A percentile compares a stretch with the other conserved stretches of the same genome.
phyloP scores from a whole-genome alignment of 2,329 filamentous ascomycete genomes.

The Colletotrichum sp. region DNA sequence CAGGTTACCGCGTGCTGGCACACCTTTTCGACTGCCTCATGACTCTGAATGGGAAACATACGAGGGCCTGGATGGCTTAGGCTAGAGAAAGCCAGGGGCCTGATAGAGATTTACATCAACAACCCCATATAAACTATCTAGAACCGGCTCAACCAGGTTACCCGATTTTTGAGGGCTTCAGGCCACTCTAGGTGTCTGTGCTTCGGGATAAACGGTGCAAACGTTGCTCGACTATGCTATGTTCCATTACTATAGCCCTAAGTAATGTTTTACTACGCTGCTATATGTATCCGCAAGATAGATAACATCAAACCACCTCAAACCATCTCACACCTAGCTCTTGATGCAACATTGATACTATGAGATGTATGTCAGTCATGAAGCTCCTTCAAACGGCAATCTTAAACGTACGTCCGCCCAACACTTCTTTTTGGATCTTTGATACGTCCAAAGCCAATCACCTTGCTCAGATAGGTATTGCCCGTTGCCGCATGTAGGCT shows the following conservation, averaged over 20 bases:
- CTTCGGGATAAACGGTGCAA: not conserved
- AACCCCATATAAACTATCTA: not conserved
- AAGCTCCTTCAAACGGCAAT: accelerated
- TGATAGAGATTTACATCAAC: too few relatives aligned
- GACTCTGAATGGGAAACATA: too few relatives aligned
- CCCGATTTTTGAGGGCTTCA: not conserved
- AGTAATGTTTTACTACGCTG: not conserved
- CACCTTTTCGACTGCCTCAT: too few relatives aligned
- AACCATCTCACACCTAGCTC: not conserved
- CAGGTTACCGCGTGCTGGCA: too few relatives aligned
- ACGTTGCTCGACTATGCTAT: not conserved
- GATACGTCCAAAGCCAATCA: not conserved
- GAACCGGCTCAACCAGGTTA: accelerated
- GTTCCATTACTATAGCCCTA: not conserved
- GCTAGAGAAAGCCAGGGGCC: too few relatives aligned
- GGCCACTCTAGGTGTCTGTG: not conserved
- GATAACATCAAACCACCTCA: not conserved
- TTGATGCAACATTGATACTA: not conserved
- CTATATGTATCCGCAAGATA: not conserved
- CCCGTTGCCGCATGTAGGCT: not conserved
- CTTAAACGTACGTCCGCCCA: not conserved
- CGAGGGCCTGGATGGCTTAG: too few relatives aligned
- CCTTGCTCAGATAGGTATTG: not conserved
- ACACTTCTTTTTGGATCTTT: not conserved
- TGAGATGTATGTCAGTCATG: not conserved